phyloP scores from a whole-genome alignment of 2,329 filamentous ascomycete genomes.

The Acarospora socialis region DNA sequence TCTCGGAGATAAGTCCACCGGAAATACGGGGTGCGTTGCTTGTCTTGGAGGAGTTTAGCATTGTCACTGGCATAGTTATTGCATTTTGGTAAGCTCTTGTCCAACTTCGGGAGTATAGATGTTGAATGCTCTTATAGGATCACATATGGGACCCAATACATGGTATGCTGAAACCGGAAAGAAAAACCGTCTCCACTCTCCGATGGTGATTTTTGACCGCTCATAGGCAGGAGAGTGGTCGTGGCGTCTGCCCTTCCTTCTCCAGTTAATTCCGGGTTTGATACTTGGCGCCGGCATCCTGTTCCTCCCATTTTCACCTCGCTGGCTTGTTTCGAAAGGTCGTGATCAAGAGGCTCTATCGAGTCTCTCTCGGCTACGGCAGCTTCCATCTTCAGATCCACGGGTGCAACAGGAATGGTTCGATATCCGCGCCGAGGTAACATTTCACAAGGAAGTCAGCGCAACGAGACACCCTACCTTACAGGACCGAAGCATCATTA shows the following conservation, averaged over 20 bases:
- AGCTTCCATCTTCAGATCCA: slow-evolving; percentile 33
- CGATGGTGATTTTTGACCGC: too few relatives aligned
- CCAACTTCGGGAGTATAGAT: too few relatives aligned
- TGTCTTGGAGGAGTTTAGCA: slow-evolving; percentile 29
- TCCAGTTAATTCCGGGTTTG: slow-evolving; percentile 31
- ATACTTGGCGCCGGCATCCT: slow-evolving; percentile 24
- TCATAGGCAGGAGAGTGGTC: slow-evolving; percentile 31
- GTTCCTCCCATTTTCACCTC: slow-evolving; percentile 41
- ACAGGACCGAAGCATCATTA: slow-evolving; percentile 20
- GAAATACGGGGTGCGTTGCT: slow-evolving; percentile 34
- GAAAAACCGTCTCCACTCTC: too few relatives aligned
- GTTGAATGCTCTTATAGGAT: too few relatives aligned
- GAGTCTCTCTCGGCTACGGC: slow-evolving; percentile 35
- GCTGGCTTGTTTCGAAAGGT: slow-evolving; percentile 37
- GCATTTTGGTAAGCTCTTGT: too few relatives aligned
- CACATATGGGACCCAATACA: slow-evolving; percentile 30
- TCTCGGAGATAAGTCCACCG: slow-evolving; percentile 35
- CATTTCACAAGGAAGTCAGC: slow-evolving; percentile 35
- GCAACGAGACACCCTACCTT: slow-evolving; percentile 26
- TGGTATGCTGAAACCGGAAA: too few relatives aligned
- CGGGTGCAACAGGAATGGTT: slow-evolving; percentile 37
- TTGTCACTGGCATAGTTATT: slow-evolving; percentile 28
- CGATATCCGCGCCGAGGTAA: slow-evolving; percentile 39
- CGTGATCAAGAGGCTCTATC: slow-evolving; percentile 35
- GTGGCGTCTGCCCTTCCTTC: slow-evolving; percentile 33